Conservation (phyloP, 768 basidiomycete species). For the Psilocybe subaeruginosa region DNA sequence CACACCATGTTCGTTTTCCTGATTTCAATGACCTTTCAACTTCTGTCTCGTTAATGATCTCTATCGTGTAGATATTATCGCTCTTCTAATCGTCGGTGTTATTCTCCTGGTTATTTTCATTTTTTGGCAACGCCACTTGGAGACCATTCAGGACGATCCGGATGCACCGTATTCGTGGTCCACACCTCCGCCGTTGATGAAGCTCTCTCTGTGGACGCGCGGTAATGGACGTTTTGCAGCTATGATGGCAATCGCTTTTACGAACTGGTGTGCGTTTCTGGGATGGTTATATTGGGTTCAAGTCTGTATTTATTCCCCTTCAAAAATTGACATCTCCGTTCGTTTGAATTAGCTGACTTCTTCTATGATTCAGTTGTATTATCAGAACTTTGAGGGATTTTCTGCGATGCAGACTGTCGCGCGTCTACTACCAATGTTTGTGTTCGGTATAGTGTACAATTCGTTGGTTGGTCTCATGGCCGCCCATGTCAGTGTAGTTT, state of each 20-base stretch:
- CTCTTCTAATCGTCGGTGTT: slow-evolving; percentile 63
- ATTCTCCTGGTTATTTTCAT: slow-evolving; percentile 59
- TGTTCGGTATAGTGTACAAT: slow-evolving; percentile 68
- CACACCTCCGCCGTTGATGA: slow-evolving; percentile 68
- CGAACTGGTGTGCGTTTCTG: slow-evolving; percentile 63
- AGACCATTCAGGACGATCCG: slow-evolving; percentile 35
- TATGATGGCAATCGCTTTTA: slow-evolving; percentile 64
- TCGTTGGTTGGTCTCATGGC: slow-evolving; percentile 64
- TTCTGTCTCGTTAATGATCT: background rate
- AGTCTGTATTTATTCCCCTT: slow-evolving; percentile 10
- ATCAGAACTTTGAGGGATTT: slow-evolving; percentile 63
- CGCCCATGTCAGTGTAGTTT: slow-evolving; percentile 54
- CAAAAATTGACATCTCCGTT: background rate
- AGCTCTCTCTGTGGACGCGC: slow-evolving; percentile 62
- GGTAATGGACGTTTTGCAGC: slow-evolving; percentile 63
- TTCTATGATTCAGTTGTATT: slow-evolving; percentile 54
- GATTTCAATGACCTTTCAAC: background rate
- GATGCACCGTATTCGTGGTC: slow-evolving; percentile 23
- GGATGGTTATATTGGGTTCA: slow-evolving; percentile 47
- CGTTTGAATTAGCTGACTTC: background rate
- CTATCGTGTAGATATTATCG: slow-evolving; percentile 63
- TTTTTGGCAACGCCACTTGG: slow-evolving; percentile 68
- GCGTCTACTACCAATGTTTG: slow-evolving; percentile 71
- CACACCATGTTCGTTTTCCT: slow-evolving; percentile 35
- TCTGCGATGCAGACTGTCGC: slow-evolving; percentile 64